Percentiles rank a stretch among this genome's conserved stretches.
phyloP scores from a whole-genome alignment of 306 rosid genomes.

The Erythrophleum fordii region DNA sequence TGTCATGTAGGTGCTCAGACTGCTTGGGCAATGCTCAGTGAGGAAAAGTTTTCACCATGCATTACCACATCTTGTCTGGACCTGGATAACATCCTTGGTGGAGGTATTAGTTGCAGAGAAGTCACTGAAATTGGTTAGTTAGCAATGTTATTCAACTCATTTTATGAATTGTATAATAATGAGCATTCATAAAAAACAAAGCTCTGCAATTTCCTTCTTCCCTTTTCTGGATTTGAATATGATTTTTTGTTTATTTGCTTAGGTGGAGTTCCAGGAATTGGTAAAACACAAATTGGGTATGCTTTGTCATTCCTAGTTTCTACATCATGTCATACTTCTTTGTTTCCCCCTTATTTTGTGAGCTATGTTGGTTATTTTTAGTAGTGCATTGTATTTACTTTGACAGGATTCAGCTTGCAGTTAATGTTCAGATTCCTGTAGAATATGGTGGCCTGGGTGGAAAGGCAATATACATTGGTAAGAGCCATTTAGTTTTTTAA shows the following conservation, averaged over 20 bases:
- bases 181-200: conserved; percentile 1
- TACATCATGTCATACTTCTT: neutral
- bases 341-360: neutral
- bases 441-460: conserved; percentile 86
- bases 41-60: conserved; percentile 61
- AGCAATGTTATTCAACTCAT: conserved; percentile 15
- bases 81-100: conserved; percentile 84
- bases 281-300: conserved; percentile 98
- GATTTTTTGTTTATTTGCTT: conserved; percentile 32
- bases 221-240: conserved; percentile 11
- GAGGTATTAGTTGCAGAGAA: conserved; percentile 86
- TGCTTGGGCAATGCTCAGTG: conserved; percentile 92
- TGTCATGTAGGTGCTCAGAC: conserved; percentile 71
- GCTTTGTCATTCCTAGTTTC: conserved; percentile 31
- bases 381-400: conserved; percentile 30
- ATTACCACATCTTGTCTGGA: conserved; percentile 82
- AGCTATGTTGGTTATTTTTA: conserved; percentile 31
- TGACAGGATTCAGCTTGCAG: conserved; percentile 91
- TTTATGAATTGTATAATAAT: neutral
- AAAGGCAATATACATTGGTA: conserved; percentile 91
- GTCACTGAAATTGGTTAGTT: conserved; percentile 90
- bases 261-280: conserved; percentile 98
- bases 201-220: conserved; percentile 26
- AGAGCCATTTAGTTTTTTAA: conserved; percentile 25
- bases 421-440: conserved; percentile 87